Evolutionary conservation across 768 basidiomycete species (phyloP).

Genomic region (Trametes cingulata): DNA sequence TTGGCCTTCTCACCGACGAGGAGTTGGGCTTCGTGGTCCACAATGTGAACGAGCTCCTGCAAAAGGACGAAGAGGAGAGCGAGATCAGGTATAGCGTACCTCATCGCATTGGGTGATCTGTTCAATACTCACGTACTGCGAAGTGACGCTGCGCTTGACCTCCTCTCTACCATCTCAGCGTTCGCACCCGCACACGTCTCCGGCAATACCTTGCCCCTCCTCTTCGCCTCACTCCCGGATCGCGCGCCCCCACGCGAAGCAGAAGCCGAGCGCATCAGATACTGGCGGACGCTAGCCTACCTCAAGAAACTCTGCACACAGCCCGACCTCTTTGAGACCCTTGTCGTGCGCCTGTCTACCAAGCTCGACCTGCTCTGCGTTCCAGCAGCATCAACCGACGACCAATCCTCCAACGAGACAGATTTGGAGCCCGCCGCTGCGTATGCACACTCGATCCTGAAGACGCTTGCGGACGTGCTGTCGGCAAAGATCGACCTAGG

Average conservation of each 20-base stretch:
- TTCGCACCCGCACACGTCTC: constrained; percentile 65
- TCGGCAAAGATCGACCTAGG: constrained; percentile 44
- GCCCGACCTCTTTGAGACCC: constrained; percentile 77
- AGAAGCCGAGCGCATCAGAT: constrained; percentile 55
- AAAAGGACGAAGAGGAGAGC: constrained; percentile 46
- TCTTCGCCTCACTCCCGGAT: constrained; percentile 78
- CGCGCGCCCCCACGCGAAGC: constrained; percentile 56
- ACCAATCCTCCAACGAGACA: constrained; percentile 34
- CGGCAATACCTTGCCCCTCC: constrained; percentile 74
- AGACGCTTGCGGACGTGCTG: constrained; percentile 65
- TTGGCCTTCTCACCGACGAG: constrained; percentile 60
- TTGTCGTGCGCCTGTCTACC: constrained; percentile 74
- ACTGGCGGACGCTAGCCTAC: constrained; percentile 66
- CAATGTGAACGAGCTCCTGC: constrained; percentile 69
- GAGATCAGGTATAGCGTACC: constrained; percentile 45
- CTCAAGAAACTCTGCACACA: constrained; percentile 74
- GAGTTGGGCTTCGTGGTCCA: constrained; percentile 83
- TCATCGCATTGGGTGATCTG: not conserved
- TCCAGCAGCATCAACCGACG: constrained; percentile 28
- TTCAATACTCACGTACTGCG: not conserved
- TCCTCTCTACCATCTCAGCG: constrained; percentile 63
- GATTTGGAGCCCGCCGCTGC: constrained; percentile 63
- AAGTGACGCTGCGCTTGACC: constrained; percentile 60
- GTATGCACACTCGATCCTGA: constrained; percentile 83
- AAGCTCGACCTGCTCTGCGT: constrained; percentile 75